Base-by-base conservation (phyloP, 1,139 yeast genomes). In the Pichia sp. region DNA sequence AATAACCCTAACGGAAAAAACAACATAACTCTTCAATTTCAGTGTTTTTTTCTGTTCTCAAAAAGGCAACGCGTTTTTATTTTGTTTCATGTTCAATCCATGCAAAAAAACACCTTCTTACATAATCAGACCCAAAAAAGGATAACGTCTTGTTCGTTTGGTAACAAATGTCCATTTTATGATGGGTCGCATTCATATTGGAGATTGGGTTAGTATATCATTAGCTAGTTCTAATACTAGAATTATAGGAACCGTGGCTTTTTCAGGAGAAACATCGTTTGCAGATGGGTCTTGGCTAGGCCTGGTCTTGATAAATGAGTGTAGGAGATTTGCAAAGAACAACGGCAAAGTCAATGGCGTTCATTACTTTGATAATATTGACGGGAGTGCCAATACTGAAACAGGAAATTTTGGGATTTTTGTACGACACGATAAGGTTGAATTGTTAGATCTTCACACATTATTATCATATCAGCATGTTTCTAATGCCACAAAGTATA, bases 251-350 rank as follows among this genome's bases (percentile, higher is more conserved):
- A 56, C 61, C 0, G 71, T 82, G 1, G 63, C 74, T 44, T 82
- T 62, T 56, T 53, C 73, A 3, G 89, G 88, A 0, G 50, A 59
- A 24, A 79, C 87, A 0, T 57, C 73, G 43, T 82, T 82, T 66
- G 80, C 86, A 3, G 67, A 73, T 0, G 89, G 88, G 0, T 58
- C 56, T 1, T 90, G 97, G 97, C 71, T 82, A 13, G 97, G 97
- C 0, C 72, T 90, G 4, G 88, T 83, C 57, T 71, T 88, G 35
- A 79, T 76, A 29, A 68, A 68, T 15, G 56, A 45, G 16, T 55
- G 45, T 25, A 36, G 42, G 4, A 75, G 84, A 0, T 60, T 60
- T 0, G 97, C 97, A 1, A 85, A 82, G 64, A 88, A 90, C 58
- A 78, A 89, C 59, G 97, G 97, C 0, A 68, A 82, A 1, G 78